phyloP scores from a whole-genome alignment of 306 rosid genomes.

The Trichosanthes cucumerina region DNA sequence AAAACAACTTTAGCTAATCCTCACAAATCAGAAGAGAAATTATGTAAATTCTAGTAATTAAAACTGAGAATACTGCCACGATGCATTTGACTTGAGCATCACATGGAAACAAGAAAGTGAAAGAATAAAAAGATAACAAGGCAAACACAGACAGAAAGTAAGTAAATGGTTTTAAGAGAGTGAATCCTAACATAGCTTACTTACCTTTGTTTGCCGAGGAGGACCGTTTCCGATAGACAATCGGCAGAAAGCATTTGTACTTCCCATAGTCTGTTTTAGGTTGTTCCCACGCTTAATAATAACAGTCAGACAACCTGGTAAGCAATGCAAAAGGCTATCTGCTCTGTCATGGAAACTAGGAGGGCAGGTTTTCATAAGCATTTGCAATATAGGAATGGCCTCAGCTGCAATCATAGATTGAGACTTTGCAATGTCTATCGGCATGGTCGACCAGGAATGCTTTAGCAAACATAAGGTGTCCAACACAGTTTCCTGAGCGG shows the following conservation, averaged over 20 bases:
- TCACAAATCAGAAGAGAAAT: not conserved
- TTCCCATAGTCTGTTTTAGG: conserved; percentile 91
- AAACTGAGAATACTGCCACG: not conserved
- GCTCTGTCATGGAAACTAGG: conserved; percentile 98
- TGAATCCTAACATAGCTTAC: conserved; percentile 13
- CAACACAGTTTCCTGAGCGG: conserved; percentile 82
- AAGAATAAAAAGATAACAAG: not conserved
- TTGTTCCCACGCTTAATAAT: conserved; percentile 83
- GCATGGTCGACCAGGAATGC: conserved; percentile 95
- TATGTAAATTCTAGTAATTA: not conserved
- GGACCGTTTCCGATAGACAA: conserved; percentile 87
- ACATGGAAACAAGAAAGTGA: not conserved
- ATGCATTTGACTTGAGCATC: not conserved
- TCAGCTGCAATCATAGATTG: conserved; percentile 88
- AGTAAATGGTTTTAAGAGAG: not conserved
- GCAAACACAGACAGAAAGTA: not conserved
- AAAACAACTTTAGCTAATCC: not conserved
- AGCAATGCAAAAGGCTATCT: conserved; percentile 81
- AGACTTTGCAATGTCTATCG: conserved; percentile 72
- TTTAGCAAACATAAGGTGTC: conserved; percentile 68
- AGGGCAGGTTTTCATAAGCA: conserved; percentile 97
- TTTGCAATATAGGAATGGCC: conserved; percentile 92
- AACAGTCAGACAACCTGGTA: conserved; percentile 97
- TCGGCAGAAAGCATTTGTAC: conserved; percentile 91
- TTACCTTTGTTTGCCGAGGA: conserved; percentile 94